These are phyloP conservation scores for Magnusiomyces paraingens DNA, from an alignment of 1,139 yeast genomes.

Conservation along the genomic window DNA sequence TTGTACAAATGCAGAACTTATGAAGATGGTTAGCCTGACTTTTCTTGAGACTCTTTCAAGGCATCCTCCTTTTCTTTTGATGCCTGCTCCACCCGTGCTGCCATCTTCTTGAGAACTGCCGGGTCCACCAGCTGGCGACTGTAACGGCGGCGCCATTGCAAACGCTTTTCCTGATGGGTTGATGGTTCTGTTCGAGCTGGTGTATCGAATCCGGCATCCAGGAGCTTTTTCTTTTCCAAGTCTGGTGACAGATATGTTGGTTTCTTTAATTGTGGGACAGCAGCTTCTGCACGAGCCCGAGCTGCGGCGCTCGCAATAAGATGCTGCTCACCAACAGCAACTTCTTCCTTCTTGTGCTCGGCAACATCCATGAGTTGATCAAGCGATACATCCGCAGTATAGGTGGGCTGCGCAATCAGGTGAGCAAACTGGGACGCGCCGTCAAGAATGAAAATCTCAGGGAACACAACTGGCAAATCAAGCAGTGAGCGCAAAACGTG, in stretches of 20 bases:
- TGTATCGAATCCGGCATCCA: neutral
- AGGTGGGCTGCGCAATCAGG: slow-evolving; percentile 2
- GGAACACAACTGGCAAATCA: slow-evolving; percentile 42
- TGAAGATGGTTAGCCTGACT: too few species aligned
- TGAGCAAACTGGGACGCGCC: slow-evolving; percentile 1
- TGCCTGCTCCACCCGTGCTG: neutral
- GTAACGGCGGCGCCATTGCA: neutral
- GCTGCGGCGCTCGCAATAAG: neutral
- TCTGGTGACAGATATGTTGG: neutral
- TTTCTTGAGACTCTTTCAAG: too few species aligned
- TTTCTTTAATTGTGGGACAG: neutral
- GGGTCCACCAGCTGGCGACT: slow-evolving; percentile 1
- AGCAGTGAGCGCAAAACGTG: slow-evolving; percentile 41
- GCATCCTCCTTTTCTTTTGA: neutral
- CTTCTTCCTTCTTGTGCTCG: neutral
- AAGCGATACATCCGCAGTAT: neutral
- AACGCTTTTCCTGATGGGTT: slow-evolving; percentile 1
- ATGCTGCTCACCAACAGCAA: neutral
- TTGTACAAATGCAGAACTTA: too few species aligned
- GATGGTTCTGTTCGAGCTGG: neutral
- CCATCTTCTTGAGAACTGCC: neutral
- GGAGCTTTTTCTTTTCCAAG: neutral
- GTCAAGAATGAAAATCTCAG: slow-evolving; percentile 43
- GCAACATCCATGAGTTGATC: neutral
- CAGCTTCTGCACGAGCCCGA: neutral